Conservation (phyloP, 805 yeast genomes). For the Candida nonsorbophila region DNA sequence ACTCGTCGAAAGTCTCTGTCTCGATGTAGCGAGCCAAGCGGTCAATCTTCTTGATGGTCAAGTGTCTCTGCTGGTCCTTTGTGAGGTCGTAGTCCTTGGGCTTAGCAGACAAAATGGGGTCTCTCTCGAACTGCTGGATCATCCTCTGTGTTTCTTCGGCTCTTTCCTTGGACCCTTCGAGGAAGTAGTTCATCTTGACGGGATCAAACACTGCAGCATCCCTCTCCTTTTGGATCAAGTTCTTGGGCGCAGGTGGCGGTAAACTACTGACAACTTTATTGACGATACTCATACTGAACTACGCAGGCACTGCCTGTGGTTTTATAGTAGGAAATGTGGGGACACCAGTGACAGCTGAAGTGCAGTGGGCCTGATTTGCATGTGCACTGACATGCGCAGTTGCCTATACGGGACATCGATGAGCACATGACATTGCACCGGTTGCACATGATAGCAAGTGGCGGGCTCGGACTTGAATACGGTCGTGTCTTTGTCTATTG, state of each 20-base stretch:
- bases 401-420: too few relatives aligned
- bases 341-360: too few relatives aligned
- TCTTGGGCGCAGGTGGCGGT: conserved; percentile 27
- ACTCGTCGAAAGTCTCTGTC: conserved; percentile 38
- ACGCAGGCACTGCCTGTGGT: too few relatives aligned
- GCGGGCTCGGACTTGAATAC: too few relatives aligned
- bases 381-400: too few relatives aligned
- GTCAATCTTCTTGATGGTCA: conserved; percentile 56
- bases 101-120: conserved; percentile 56
- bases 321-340: too few relatives aligned
- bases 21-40: conserved; percentile 61
- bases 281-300: conserved; percentile 7
- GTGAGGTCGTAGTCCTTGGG: conserved; percentile 53
- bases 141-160: conserved; percentile 44
- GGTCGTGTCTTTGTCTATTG: too few relatives aligned
- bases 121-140: conserved; percentile 58
- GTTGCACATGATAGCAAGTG: too few relatives aligned
- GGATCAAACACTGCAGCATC: conserved; percentile 27
- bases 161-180: conserved; percentile 35
- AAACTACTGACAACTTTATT: conserved; percentile 14
- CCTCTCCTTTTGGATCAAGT: conserved; percentile 28
- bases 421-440: too few relatives aligned
- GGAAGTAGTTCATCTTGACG: conserved; percentile 32
- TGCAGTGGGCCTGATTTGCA: too few relatives aligned
- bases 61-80: conserved; percentile 53